Percentiles rank a stretch among this genome's conserved stretches.
Conservation (phyloP, 169 alveolate genomes). For the Theileria annulata region DNA sequence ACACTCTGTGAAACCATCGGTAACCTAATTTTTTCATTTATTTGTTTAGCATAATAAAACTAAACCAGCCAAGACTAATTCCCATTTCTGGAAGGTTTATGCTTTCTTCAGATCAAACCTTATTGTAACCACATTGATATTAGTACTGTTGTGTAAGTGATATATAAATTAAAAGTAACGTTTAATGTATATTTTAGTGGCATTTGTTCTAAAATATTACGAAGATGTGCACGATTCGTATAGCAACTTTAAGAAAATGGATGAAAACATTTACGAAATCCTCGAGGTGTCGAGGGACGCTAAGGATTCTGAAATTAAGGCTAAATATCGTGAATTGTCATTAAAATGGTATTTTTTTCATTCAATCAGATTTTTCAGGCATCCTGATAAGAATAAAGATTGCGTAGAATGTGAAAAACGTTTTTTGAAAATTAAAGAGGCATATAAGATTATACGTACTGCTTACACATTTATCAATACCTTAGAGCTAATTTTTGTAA, state of each 20-base stretch:
- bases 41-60: not conserved
- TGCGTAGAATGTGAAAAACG: conserved; percentile 60
- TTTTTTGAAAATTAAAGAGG: conserved; percentile 58
- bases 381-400: conserved; percentile 68
- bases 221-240: conserved; percentile 48
- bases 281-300: conserved; percentile 48
- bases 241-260: conserved; percentile 37
- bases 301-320: conserved; percentile 40
- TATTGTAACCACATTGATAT: conserved; percentile 13
- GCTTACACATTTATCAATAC: not conserved
- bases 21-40: not conserved
- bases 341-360: conserved; percentile 47
- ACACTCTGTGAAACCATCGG: conserved; percentile 17
- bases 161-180: not conserved
- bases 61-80: not conserved
- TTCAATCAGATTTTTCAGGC: conserved; percentile 26
- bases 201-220: conserved; percentile 45
- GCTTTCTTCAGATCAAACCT: conserved; percentile 21
- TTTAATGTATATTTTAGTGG: conserved; percentile 31
- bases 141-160: conserved; percentile 10
- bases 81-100: conserved; percentile 18
- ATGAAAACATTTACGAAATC: conserved; percentile 41
- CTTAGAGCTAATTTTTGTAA: not conserved
- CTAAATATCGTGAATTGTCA: conserved; percentile 58
- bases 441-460: conserved; percentile 58